A percentile compares a stretch with the other conserved stretches of the same genome.
Evolutionary conservation across 2,329 filamentous ascomycete species (phyloP).

Genomic region (Curvularia verruculosa): DNA sequence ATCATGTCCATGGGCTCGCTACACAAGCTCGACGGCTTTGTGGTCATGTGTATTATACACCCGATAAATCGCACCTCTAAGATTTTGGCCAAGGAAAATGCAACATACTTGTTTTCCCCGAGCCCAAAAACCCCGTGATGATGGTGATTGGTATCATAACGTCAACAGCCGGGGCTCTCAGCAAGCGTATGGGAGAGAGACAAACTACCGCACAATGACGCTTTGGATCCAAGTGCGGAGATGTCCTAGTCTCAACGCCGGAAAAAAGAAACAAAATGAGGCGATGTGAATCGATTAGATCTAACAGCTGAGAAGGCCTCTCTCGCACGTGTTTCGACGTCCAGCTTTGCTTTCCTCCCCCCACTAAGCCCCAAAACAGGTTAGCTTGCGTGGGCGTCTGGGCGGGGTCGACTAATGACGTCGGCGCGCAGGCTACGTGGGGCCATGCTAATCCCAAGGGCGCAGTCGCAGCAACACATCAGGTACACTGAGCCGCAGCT

Average conservation of each 20-base stretch:
- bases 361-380: background rate
- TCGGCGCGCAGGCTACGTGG: slow-evolving; percentile 10
- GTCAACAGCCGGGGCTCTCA: background rate
- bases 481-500: slow-evolving; percentile 18
- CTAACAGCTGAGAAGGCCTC: background rate
- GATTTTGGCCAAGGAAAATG: background rate
- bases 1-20: background rate
- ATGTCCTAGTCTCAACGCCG: background rate
- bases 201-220: slow-evolving; percentile 3
- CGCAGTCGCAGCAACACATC: slow-evolving; percentile 5
- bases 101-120: slow-evolving; percentile 78
- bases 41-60: background rate
- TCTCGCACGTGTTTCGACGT: slow-evolving; percentile 9
- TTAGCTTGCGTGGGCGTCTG: slow-evolving; percentile 1
- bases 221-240: background rate
- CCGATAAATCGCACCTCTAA: background rate
- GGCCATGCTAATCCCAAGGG: slow-evolving; percentile 5
- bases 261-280: background rate
- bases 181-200: background rate
- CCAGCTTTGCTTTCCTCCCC: slow-evolving; percentile 1
- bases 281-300: background rate
- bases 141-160: slow-evolving; percentile 82
- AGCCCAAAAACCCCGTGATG: slow-evolving; percentile 93
- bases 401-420: slow-evolving; percentile 18
- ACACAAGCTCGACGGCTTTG: background rate